Evolutionary conservation across 2,329 filamentous ascomycete species (phyloP).

Genomic region (Clonostachys rosea): DNA sequence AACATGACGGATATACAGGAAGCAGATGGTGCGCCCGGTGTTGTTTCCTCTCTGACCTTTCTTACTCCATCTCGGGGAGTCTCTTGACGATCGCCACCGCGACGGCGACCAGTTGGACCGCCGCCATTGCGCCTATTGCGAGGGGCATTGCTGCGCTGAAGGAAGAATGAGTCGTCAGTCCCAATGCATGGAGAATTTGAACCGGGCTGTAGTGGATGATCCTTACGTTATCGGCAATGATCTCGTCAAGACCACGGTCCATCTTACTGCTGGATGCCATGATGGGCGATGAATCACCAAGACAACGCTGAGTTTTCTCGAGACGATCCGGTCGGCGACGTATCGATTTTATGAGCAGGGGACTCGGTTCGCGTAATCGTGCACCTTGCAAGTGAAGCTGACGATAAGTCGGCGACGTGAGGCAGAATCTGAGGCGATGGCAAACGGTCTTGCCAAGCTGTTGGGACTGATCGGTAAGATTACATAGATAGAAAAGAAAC

Average conservation of each 20-base stretch:
- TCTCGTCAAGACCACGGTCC: slow-evolving; percentile 53
- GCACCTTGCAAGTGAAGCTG: too few species aligned
- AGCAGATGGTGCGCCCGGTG: too few species aligned
- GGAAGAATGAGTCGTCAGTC: neutral
- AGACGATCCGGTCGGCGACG: neutral
- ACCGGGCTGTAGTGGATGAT: too few species aligned
- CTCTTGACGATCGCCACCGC: slow-evolving; percentile 28
- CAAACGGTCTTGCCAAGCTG: too few species aligned
- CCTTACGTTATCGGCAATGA: slow-evolving; percentile 44
- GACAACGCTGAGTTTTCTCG: slow-evolving; percentile 2
- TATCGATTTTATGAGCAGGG: too few species aligned
- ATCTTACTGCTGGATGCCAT: slow-evolving; percentile 28
- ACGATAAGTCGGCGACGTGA: too few species aligned
- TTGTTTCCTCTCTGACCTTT: slow-evolving; percentile 58
- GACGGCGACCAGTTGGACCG: slow-evolving; percentile 19
- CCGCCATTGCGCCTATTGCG: slow-evolving; percentile 24
- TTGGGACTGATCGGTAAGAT: too few species aligned
- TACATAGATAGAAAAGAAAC: too few species aligned
- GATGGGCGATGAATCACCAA: neutral
- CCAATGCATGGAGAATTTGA: too few species aligned
- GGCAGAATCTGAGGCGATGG: too few species aligned
- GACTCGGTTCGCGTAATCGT: too few species aligned
- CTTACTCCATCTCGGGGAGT: slow-evolving; percentile 80
- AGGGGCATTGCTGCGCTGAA: slow-evolving; percentile 24
- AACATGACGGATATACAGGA: too few species aligned